These are phyloP conservation scores for Eucalyptus marginata DNA, from an alignment of 345 rosid genomes.

Conservation along the genomic window DNA sequence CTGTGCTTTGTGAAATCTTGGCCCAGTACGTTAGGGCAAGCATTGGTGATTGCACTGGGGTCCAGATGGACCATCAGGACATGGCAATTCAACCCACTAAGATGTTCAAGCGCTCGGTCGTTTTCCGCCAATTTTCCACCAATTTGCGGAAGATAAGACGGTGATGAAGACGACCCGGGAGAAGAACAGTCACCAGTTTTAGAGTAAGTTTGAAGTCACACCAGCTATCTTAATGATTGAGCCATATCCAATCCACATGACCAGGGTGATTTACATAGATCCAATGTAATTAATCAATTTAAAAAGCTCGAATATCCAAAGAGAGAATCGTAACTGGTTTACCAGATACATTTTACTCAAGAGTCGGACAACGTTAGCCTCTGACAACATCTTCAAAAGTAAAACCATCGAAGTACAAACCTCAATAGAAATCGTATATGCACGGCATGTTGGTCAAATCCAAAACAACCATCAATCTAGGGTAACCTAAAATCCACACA, in stretches of 20 bases:
- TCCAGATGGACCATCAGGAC: background rate
- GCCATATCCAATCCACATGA: background rate
- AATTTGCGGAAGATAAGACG: background rate
- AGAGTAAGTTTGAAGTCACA: background rate
- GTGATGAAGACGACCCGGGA: background rate
- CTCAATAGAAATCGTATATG: background rate
- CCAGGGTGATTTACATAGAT: background rate
- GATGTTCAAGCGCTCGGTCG: background rate
- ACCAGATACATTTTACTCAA: background rate
- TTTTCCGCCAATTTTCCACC: background rate
- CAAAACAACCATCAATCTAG: background rate
- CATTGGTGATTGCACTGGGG: background rate
- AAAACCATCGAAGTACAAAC: background rate
- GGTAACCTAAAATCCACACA: background rate
- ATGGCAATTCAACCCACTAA: background rate
- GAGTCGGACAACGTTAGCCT: background rate
- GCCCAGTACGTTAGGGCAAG: background rate
- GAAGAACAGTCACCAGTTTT: background rate
- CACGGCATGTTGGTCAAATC: background rate
- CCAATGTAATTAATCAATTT: background rate
- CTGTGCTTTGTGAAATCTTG: background rate
- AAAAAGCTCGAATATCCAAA: background rate
- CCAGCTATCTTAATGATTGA: background rate
- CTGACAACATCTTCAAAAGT: background rate
- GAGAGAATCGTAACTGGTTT: fast-evolving